Base-by-base conservation (phyloP, 495 filamentous ascomycete species). In the Pyrenula aspistea region DNA sequence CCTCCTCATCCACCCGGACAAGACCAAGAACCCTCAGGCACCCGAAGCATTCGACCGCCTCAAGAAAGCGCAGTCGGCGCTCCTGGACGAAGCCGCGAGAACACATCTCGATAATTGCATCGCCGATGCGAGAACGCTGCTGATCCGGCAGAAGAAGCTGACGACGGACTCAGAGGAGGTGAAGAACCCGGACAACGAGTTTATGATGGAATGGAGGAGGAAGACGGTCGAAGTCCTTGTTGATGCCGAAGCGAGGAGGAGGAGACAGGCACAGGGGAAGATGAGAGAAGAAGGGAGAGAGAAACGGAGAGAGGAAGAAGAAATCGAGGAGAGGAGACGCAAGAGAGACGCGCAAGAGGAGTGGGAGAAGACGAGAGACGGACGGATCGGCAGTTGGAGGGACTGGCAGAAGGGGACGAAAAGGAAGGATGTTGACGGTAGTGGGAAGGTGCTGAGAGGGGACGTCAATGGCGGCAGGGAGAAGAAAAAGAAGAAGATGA, bases 1-100 rank as follows among this genome's bases (percentile, higher is more conserved):
- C 15, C 84, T 99, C 25, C 82, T 99, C 3, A 97, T 99, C 75
- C 93, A 99, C 74, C 93, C 93, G 11, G 93, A 99, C 73, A 97
- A 97, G 72, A 96, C 94, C 54, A 83, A 82, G 61, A 97, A 99
- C 68, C 88, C 89, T 1, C 78, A 75, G 24, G 93, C 93, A 10
- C 92, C 93, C 0, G 91, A 96, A 63, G 94, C 93, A 60, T 99
- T 99, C 68, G 93, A 99, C 72, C 84, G 90, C 1, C 82, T 99
- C 2, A 95, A 95, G 67, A 95, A 96, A 68, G 93, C 93, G 10
- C 88, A 96, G 63, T 87, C 82, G 0, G 81, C 86, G 59, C 82
- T 99, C 8, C 84, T 95, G 75, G 94, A 99, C 69, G 92, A 96
- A 73, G 95, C 96, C 73, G 78, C 87, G 60, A 90, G 93, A 56